Percentiles rank a stretch among this genome's conserved stretches.
Conservation (phyloP, 2,329 filamentous ascomycete species). For the Metarhizium humberi region DNA sequence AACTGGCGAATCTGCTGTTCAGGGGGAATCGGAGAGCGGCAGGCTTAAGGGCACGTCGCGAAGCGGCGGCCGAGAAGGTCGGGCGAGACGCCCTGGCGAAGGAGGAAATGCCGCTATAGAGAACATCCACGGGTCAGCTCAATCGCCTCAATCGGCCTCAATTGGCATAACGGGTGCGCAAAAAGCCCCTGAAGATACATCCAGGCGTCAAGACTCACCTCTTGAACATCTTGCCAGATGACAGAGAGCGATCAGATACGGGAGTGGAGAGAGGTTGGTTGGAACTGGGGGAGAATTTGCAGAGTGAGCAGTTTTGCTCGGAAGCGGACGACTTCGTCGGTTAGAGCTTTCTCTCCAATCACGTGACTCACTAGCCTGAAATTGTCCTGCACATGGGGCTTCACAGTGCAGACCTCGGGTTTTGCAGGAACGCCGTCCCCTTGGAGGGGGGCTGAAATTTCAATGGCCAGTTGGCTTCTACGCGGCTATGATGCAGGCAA, state of each 20-base stretch:
- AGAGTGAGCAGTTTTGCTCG: conserved; percentile 40
- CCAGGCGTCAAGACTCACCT: conserved; percentile 47
- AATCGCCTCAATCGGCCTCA: conserved; percentile 44
- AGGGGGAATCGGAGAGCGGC: conserved; percentile 44
- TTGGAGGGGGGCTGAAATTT: no score
- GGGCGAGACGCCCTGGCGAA: conserved; percentile 54
- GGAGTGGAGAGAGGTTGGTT: conserved; percentile 48
- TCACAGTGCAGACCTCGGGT: conserved; percentile 4
- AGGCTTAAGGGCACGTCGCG: conserved; percentile 50
- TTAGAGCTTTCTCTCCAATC: conserved; percentile 32
- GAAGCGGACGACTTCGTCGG: conserved; percentile 31
- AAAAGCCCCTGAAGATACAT: conserved; percentile 18
- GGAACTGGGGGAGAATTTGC: conserved; percentile 39
- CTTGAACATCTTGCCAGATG: conserved; percentile 75
- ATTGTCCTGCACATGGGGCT: conserved; percentile 1
- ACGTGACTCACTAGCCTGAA: conserved; percentile 27
- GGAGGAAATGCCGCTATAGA: conserved; percentile 55
- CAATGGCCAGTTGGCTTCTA: no score
- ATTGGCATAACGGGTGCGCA: conserved; percentile 26
- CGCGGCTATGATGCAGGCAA: no score
- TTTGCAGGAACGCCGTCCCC: conserved; percentile 1
- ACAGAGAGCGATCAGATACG: conserved; percentile 54
- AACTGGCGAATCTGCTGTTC: conserved; percentile 51
- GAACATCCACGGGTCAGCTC: conserved; percentile 23
- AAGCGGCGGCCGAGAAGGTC: conserved; percentile 46